Evolutionary conservation across 2,329 filamentous ascomycete species (phyloP).

Genomic region (Lasiodiplodia gonubiensis): DNA sequence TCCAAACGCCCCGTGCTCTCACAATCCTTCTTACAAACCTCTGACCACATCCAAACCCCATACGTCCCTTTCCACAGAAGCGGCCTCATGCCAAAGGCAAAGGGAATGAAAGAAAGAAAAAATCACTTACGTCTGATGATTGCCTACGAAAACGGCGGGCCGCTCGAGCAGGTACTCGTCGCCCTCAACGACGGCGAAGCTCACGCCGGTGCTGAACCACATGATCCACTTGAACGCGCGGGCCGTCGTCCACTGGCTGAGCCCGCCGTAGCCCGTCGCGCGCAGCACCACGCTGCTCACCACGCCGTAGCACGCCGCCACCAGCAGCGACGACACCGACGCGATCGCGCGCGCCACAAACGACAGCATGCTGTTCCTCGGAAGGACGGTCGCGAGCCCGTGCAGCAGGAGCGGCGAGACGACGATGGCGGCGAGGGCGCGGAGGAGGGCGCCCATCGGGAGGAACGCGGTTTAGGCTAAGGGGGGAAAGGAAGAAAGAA

Average conservation of each 20-base stretch:
- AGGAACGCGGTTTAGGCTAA: background rate
- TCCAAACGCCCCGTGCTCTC: constrained; percentile 11
- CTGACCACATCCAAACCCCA: background rate
- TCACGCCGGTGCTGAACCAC: constrained; percentile 74
- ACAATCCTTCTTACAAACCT: background rate
- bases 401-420: constrained; percentile 24
- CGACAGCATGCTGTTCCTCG: constrained; percentile 38
- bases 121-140: constrained; percentile 76
- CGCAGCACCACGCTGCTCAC: constrained; percentile 74
- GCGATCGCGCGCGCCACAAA: constrained; percentile 70
- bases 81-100: background rate
- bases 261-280: constrained; percentile 71
- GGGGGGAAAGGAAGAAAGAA: background rate
- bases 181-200: constrained; percentile 72
- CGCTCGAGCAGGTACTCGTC: constrained; percentile 49
- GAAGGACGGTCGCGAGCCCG: background rate
- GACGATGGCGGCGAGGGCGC: constrained; percentile 17
- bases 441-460: constrained; percentile 23
- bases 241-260: constrained; percentile 84
- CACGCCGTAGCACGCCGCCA: constrained; percentile 72
- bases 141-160: constrained; percentile 89
- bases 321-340: constrained; percentile 47
- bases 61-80: background rate
- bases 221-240: constrained; percentile 82
- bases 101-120: background rate